phyloP scores from a whole-genome alignment of 2,329 filamentous ascomycete genomes.

The Aspergillus sp. region DNA sequence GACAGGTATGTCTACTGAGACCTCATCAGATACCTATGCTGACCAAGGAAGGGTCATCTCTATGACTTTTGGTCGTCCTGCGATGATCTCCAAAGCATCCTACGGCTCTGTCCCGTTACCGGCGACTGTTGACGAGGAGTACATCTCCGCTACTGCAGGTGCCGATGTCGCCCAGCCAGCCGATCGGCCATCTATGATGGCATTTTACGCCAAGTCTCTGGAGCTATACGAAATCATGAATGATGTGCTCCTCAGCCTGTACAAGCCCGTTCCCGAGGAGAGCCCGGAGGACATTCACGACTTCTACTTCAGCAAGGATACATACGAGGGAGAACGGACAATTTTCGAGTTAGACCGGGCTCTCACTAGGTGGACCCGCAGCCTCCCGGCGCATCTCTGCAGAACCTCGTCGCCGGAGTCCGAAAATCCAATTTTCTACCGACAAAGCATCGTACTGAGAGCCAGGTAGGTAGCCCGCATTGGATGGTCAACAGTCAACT shows the following conservation, averaged over 20 bases:
- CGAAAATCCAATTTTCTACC: conserved; percentile 16
- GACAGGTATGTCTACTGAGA: conserved; percentile 18
- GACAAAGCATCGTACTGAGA: conserved; percentile 23
- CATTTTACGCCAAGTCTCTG: conserved; percentile 23
- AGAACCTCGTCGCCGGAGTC: conserved; percentile 2
- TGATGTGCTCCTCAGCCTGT: conserved; percentile 22
- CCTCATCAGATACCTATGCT: not conserved
- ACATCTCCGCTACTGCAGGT: conserved; percentile 9
- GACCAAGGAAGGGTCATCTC: conserved; percentile 20
- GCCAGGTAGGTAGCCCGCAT: conserved; percentile 15
- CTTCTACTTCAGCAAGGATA: conserved; percentile 17
- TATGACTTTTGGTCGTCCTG: conserved; percentile 29
- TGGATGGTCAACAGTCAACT: not conserved
- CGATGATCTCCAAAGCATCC: conserved; percentile 24
- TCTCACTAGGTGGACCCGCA: conserved; percentile 21
- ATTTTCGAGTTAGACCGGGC: conserved; percentile 27
- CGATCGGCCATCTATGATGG: conserved; percentile 19
- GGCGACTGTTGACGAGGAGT: conserved; percentile 23
- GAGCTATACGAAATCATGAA: conserved; percentile 29
- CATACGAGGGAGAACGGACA: conserved; percentile 16
- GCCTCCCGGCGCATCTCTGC: conserved; percentile 20
- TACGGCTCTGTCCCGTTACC: conserved; percentile 21
- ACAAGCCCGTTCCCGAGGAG: conserved; percentile 18
- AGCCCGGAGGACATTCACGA: conserved; percentile 17
- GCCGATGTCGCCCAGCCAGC: conserved; percentile 12